A percentile compares a stretch with the other conserved stretches of the same genome.
Evolutionary conservation across 2,329 filamentous ascomycete genomes (phyloP).

Genomic region (Trichoderma sp.): DNA sequence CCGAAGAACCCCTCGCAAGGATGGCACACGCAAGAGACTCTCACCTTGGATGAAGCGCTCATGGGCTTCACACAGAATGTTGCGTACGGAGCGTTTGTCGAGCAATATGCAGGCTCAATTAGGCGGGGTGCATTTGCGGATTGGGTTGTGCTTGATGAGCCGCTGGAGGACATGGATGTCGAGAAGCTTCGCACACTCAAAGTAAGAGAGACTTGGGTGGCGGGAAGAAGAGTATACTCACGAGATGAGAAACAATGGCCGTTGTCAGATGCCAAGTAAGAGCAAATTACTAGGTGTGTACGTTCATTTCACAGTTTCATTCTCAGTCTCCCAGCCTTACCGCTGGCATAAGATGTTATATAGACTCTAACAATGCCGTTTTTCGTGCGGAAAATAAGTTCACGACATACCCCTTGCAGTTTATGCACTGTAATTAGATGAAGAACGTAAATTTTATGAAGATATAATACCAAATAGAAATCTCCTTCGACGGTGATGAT

Average conservation of each 20-base stretch:
- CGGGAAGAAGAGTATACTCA: constrained; percentile 49
- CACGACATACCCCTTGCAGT: not conserved
- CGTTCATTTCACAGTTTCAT: not conserved
- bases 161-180: constrained; percentile 48
- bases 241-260: not conserved
- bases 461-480: not conserved
- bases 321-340: no score
- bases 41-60: constrained; percentile 58
- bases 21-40: constrained; percentile 59
- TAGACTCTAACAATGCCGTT: not conserved
- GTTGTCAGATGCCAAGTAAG: not conserved
- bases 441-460: not conserved
- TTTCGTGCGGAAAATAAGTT: not conserved
- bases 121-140: constrained; percentile 61
- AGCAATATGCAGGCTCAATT: constrained; percentile 58
- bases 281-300: not conserved
- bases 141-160: constrained; percentile 65
- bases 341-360: not conserved
- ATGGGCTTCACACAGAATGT: constrained; percentile 59
- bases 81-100: constrained; percentile 58
- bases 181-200: constrained; percentile 53
- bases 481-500: not conserved
- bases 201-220: constrained; percentile 68
- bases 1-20: constrained; percentile 46
- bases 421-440: not conserved